Conservation (phyloP, 208 protist species). For the Leishmania arabica region DNA sequence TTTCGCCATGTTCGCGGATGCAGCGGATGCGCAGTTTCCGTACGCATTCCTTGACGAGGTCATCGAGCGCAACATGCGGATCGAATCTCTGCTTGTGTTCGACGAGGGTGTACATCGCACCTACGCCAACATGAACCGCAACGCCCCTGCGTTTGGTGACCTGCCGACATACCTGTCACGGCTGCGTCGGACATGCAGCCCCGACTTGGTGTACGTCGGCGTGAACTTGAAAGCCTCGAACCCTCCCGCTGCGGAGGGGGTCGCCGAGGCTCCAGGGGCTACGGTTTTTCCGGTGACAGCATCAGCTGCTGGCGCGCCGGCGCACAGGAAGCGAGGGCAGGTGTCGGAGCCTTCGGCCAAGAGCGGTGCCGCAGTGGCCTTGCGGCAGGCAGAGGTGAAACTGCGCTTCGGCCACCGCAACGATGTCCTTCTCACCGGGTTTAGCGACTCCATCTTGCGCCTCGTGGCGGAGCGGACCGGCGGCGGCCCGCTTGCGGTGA, state of each 20-base stretch:
- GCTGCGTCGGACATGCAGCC: slow-evolving; percentile 86
- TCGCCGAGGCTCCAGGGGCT: not conserved
- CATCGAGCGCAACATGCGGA: slow-evolving; percentile 43
- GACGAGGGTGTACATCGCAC: slow-evolving; percentile 69
- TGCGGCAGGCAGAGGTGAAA: slow-evolving; percentile 21
- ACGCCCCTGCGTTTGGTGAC: slow-evolving; percentile 71
- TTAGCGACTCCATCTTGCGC: slow-evolving; percentile 90
- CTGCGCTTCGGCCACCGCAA: slow-evolving; percentile 76
- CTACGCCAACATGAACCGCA: slow-evolving; percentile 64
- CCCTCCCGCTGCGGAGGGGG: slow-evolving; percentile 7
- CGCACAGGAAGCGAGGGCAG: not conserved
- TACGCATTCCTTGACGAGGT: slow-evolving; percentile 77
- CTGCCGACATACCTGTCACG: slow-evolving; percentile 77
- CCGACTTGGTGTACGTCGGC: slow-evolving; percentile 88
- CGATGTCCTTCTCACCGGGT: slow-evolving; percentile 91
- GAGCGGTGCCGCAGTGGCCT: not conserved
- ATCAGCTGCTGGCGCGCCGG: not conserved
- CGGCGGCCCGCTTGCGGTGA: slow-evolving; percentile 57
- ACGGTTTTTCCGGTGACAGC: not conserved
- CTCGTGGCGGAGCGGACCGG: slow-evolving; percentile 89
- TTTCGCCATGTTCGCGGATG: slow-evolving; percentile 29
- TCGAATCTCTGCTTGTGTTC: slow-evolving; percentile 78
- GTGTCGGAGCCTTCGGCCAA: not conserved
- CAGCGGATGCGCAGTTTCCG: slow-evolving; percentile 54
- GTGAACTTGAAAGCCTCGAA: slow-evolving; percentile 49